phyloP scores from a whole-genome alignment of 148 eudicot genomes.

The Tetragonia tetragonoides region DNA sequence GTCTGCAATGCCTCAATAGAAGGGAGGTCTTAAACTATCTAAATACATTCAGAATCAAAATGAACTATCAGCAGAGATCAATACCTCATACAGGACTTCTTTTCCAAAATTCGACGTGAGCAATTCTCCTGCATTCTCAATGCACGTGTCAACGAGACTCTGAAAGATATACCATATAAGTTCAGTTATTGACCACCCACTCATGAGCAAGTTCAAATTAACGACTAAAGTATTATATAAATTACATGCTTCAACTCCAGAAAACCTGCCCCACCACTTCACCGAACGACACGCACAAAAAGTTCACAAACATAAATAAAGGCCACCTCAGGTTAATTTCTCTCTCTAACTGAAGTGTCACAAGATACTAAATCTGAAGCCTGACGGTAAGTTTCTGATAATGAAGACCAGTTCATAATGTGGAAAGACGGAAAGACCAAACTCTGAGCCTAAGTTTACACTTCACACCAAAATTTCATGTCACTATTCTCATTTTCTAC shows the following conservation, averaged over 20 bases:
- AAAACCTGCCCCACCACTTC: neutral
- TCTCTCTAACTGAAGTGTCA: neutral
- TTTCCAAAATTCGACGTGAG: conserved; percentile 81
- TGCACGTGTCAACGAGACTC: conserved; percentile 76
- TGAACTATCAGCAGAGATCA: conserved; percentile 14
- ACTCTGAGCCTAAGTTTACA: neutral
- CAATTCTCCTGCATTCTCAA: conserved; percentile 63
- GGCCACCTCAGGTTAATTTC: neutral
- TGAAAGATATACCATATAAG: conserved; percentile 34
- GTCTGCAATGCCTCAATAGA: neutral
- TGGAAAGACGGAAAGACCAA: neutral
- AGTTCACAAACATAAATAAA: neutral
- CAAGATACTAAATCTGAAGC: neutral
- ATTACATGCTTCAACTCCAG: neutral
- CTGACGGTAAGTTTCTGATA: neutral
- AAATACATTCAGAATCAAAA: conserved; percentile 1
- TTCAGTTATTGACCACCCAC: neutral
- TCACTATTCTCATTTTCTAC: neutral
- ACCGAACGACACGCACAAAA: neutral
- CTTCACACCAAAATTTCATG: neutral
- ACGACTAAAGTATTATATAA: neutral
- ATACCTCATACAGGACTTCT: conserved; percentile 88
- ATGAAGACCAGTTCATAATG: neutral
- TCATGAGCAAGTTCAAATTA: neutral
- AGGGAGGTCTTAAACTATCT: neutral